A percentile compares a stretch with the other conserved stretches of the same genome.
Conservation (phyloP, 768 basidiomycete species). For the Xerocomellus intermedius region DNA sequence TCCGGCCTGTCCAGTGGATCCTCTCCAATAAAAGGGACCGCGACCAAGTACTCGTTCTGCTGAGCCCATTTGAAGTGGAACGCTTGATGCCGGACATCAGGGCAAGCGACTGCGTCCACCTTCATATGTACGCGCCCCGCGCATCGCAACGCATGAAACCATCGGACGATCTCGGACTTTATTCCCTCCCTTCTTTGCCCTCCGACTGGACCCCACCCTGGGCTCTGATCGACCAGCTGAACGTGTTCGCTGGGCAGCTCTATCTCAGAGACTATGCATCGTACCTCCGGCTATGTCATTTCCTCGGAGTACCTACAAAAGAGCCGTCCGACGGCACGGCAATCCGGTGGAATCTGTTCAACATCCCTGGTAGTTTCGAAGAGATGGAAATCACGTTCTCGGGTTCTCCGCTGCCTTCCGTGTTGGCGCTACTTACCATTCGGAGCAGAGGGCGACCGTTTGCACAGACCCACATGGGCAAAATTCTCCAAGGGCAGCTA, state of each 20-base stretch:
- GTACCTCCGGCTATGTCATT: too few relatives aligned
- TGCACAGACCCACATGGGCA: not conserved
- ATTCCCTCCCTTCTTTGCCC: constrained; percentile 1
- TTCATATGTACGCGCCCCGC: constrained; percentile 42
- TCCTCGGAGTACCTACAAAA: constrained; percentile 12
- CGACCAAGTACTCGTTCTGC: constrained; percentile 22
- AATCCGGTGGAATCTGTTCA: not conserved
- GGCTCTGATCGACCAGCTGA: not conserved
- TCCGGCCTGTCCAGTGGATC: constrained; percentile 26
- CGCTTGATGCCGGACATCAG: constrained; percentile 23
- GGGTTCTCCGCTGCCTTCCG: constrained; percentile 32
- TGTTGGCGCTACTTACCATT: constrained; percentile 19
- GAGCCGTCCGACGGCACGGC: not conserved
- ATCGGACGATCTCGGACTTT: constrained; percentile 32
- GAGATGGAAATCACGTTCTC: constrained; percentile 23
- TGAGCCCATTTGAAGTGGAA: constrained; percentile 23
- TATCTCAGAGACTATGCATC: too few relatives aligned
- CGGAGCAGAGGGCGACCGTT: constrained; percentile 9
- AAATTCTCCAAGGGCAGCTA: not conserved
- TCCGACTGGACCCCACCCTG: not conserved
- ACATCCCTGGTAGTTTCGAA: not conserved
- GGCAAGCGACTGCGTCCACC: constrained; percentile 29
- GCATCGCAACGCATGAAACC: constrained; percentile 33
- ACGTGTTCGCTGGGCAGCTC: too few relatives aligned
- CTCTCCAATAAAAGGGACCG: not conserved